Evolutionary conservation across 164 flowering plant species (phyloP), one percentile per base, ranked within the genome.

Genomic region (Chimonanthus salicifolius): DNA sequence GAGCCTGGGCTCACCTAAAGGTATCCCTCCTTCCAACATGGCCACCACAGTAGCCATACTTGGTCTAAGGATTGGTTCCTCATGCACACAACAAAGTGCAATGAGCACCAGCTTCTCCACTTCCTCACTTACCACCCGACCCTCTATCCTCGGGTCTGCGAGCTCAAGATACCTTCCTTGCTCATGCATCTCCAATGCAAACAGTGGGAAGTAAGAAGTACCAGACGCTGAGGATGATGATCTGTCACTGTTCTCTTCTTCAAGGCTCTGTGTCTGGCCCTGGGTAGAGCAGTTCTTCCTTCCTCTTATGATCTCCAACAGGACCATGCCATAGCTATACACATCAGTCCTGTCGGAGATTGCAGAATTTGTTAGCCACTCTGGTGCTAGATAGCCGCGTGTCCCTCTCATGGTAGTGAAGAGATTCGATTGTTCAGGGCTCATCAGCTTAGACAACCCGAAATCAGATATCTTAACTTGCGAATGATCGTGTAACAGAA

Each of bases 351-450:
- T 92, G 54, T 91, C 97, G 0, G 97, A 89, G 63, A 92, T 86
- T 49, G 95, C 85, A 6, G 95, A 83, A 78, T 85, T 90, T n/a
- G 98, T 92, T 0, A 94, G 88, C 98, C 98, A 94, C 71, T 94
- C 98, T 3, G 98, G 98, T 8, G 97, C 98, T 43, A 94, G 92
- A 76, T 91, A 92, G 4, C 97, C 98, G 0, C 97, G 86, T 3
- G 98, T 94, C 43, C 98, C 97, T 78, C 98, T 84, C 98, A 92
- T 89, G 33, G 95, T 92, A 47, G 97, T 92, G 82, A 94, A 88
- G 9, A 82, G 82, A 71, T 87, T 83, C 4, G 95, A 90, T 72
- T 90, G 91, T 67, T 91, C 95, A 3, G 88, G 85, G 69, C 74
- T 84, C 43, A 92, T 73, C 58, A 94, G 88, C 83, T 92, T 94